Percentiles rank a stretch among this genome's conserved stretches.
phyloP scores from a whole-genome alignment of 352 stramenopile genomes.

The Phytopythium montanum region DNA sequence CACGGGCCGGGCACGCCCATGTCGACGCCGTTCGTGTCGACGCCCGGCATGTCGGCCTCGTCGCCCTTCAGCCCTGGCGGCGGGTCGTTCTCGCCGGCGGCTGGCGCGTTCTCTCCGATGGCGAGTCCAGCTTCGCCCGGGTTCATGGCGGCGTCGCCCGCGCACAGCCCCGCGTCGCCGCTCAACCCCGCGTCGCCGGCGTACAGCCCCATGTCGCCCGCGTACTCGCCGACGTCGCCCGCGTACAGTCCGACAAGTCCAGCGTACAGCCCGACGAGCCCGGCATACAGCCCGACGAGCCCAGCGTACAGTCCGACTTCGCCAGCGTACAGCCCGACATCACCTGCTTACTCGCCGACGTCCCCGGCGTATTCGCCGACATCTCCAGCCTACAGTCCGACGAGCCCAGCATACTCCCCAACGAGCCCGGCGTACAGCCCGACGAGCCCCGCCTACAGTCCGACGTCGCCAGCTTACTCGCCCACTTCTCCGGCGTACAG shows the following conservation, averaged over 20 bases:
- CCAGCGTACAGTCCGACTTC: conserved; percentile 76
- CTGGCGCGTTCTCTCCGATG: conserved; percentile 84
- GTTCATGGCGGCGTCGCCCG: conserved; percentile 71
- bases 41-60: conserved; percentile 86
- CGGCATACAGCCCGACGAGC: conserved; percentile 79
- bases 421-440: conserved; percentile 88
- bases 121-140: conserved; percentile 70
- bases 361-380: conserved; percentile 76
- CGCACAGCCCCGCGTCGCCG: conserved; percentile 69
- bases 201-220: conserved; percentile 87
- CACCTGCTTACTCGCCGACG: conserved; percentile 71
- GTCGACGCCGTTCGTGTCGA: conserved; percentile 81
- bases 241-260: conserved; percentile 54
- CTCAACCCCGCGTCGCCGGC: conserved; percentile 79
- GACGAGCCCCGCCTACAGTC: conserved; percentile 65
- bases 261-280: conserved; percentile 76
- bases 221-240: conserved; percentile 81
- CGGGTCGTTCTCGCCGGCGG: conserved; percentile 88
- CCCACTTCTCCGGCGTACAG: conserved; percentile 64
- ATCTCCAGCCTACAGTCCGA: conserved; percentile 74
- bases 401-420: conserved; percentile 79
- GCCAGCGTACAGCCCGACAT: conserved; percentile 56
- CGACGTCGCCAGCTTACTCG: conserved; percentile 73
- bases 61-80: conserved; percentile 83
- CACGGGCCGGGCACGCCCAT: conserved; percentile 76